Evolutionary conservation across 106 monocot genomes (phyloP).

Genomic region (Agapanthus africanus): DNA sequence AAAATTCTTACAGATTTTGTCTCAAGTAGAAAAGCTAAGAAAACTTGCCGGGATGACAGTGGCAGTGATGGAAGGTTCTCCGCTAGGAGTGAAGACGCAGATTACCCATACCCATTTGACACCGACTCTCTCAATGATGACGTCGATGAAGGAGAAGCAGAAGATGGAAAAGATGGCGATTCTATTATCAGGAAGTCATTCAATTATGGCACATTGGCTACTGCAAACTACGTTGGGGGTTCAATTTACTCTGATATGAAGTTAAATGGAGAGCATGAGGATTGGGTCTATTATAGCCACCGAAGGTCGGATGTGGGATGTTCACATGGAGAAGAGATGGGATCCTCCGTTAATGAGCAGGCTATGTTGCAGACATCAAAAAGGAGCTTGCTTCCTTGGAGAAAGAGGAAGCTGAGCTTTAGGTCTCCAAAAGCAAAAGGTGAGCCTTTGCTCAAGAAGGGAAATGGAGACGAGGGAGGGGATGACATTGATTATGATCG

Average conservation of each 20-base stretch:
- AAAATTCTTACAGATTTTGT: conserved; percentile 62
- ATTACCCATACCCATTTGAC: conserved; percentile 41
- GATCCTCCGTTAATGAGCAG: conserved; percentile 21
- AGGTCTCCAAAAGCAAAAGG: conserved; percentile 49
- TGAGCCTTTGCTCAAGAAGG: conserved; percentile 70
- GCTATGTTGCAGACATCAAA: conserved; percentile 21
- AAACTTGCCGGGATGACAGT: conserved; percentile 43
- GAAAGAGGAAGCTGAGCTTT: conserved; percentile 40
- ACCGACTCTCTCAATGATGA: conserved; percentile 55
- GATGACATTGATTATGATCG: conserved; percentile 82
- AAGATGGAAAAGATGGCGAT: conserved; percentile 32
- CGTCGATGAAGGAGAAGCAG: conserved; percentile 28
- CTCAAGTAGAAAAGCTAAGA: conserved; percentile 47
- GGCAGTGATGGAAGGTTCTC: conserved; percentile 59
- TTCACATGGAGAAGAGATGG: conserved; percentile 20
- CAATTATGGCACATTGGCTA: conserved; percentile 66
- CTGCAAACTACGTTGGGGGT: conserved; percentile 38
- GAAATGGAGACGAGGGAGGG: conserved; percentile 51
- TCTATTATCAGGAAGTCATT: conserved; percentile 70
- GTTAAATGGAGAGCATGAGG: conserved; percentile 23
- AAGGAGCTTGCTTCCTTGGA: conserved; percentile 65
- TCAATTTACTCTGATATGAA: background rate
- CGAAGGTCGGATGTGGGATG: conserved; percentile 28
- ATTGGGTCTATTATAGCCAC: conserved; percentile 43
- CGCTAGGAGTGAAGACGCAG: conserved; percentile 49